Percentiles rank a stretch among this genome's conserved stretches.
These are phyloP conservation scores for Yamadazyma dushanensis DNA, from an alignment of 1,139 yeast species.

Conservation along the genomic window DNA sequence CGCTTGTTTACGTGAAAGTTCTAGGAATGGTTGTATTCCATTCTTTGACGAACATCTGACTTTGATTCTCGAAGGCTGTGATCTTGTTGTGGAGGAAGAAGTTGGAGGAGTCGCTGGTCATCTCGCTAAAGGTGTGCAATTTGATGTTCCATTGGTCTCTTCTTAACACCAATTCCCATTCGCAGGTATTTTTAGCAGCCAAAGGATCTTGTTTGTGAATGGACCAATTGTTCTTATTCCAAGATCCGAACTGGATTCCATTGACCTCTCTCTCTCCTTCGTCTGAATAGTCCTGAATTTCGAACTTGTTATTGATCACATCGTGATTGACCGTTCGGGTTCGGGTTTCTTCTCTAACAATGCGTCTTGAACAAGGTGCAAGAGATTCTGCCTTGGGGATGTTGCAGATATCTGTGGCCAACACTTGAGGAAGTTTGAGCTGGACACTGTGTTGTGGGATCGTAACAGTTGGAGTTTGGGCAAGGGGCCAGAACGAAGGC, in stretches of 20 bases:
- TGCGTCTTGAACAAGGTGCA: slow-evolving; percentile 23
- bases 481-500: slow-evolving; percentile 45
- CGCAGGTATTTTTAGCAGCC: slow-evolving; percentile 31
- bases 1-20: neutral
- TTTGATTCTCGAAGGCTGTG: slow-evolving; percentile 19
- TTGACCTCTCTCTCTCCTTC: slow-evolving; percentile 25
- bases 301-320: slow-evolving; percentile 24
- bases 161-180: slow-evolving; percentile 32
- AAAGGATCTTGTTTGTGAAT: slow-evolving; percentile 30
- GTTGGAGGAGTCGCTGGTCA: slow-evolving; percentile 25
- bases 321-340: slow-evolving; percentile 23
- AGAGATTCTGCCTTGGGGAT: slow-evolving; percentile 15
- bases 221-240: slow-evolving; percentile 33
- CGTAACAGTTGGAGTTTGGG: slow-evolving; percentile 29
- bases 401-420: neutral
- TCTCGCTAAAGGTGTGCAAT: slow-evolving; percentile 23
- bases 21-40: slow-evolving; percentile 11
- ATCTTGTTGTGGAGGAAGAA: slow-evolving; percentile 20
- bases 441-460: slow-evolving; percentile 12
- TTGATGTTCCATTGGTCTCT: slow-evolving; percentile 37
- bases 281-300: slow-evolving; percentile 27
- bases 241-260: slow-evolving; percentile 29
- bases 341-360: slow-evolving; percentile 23
- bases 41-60: slow-evolving; percentile 10
- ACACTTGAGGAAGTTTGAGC: slow-evolving; percentile 7